Percentiles rank a stretch among this genome's conserved stretches.
Conservation (phyloP, 2,329 filamentous ascomycete genomes). For the Grosmannia penicillata region DNA sequence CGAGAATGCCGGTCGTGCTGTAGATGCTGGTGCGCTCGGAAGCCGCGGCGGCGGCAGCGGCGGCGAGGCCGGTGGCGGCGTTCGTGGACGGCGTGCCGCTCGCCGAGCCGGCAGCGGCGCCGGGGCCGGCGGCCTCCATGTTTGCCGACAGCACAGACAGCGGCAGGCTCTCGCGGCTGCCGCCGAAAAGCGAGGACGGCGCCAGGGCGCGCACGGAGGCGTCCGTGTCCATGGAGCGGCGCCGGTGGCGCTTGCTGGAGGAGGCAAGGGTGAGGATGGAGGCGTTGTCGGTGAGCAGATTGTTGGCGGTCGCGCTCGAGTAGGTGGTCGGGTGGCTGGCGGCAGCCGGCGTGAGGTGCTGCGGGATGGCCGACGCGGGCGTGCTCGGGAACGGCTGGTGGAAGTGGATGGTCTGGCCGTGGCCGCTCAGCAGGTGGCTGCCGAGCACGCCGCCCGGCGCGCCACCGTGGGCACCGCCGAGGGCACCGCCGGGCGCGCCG, state of each 20-base stretch:
- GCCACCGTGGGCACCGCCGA: constrained; percentile 22
- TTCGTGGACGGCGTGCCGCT: constrained; percentile 34
- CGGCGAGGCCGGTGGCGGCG: constrained; percentile 22
- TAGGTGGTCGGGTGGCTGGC: constrained; percentile 54
- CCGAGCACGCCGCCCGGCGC: constrained; percentile 9
- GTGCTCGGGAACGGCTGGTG: constrained; percentile 49
- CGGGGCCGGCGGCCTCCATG: constrained; percentile 35
- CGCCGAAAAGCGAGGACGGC: constrained; percentile 68
- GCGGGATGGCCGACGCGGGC: constrained; percentile 58
- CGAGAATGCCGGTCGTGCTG: constrained; percentile 55
- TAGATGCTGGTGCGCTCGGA: constrained; percentile 68
- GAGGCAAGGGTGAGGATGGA: constrained; percentile 76
- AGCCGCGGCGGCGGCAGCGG: constrained; percentile 15
- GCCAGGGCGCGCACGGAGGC: constrained; percentile 75
- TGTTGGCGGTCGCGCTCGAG: constrained; percentile 64
- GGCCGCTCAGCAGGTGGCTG: constrained; percentile 22
- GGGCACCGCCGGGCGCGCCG: constrained; percentile 16
- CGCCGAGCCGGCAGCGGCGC: constrained; percentile 15
- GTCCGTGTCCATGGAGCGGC: constrained; percentile 72
- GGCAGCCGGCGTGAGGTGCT: constrained; percentile 41
- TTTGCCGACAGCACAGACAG: constrained; percentile 65
- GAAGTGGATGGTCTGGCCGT: constrained; percentile 42
- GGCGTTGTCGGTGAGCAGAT: constrained; percentile 69
- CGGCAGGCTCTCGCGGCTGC: constrained; percentile 65
- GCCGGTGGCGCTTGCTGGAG: constrained; percentile 61